Base-by-base conservation (phyloP, 208 protist genomes). In the Trypanosoma cruzi region DNA sequence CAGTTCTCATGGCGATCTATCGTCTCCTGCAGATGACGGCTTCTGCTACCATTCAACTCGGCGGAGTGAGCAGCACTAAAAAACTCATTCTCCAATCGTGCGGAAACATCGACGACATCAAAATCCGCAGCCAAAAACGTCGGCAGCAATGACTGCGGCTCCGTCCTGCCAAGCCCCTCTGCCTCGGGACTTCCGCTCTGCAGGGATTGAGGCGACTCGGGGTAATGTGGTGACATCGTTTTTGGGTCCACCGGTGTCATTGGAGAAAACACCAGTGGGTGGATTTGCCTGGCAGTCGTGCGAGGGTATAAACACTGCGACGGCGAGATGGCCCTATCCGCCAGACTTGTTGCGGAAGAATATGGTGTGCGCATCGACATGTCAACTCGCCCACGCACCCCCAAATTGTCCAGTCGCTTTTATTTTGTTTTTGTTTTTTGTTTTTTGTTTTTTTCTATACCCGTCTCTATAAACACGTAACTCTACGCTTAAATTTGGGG, bases 1-100 rank as follows among this genome's bases (percentile, higher is more conserved):
- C 24, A 22, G 16, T 24, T 22, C 20, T 18, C 14, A 2, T 6
- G 20, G 11, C 29, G 14, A 58, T 58, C 31, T 29, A 32, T 16
- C 29, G 16, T 58, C 18, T 8, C 28, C 18, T 7, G 11, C 46
- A 58, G 22, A 10, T 18, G 6, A 22, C 24, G 29, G 5, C 36
- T 13, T 11, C 5, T 56, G 14, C 13, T 59, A 18, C 24, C 20
- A 22, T 7, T 37, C 3, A 0, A 24, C 26, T 44, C 46, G 2
- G 28, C n/a, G 4, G 18, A 29, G 26, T 29, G 20, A 20, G 29
- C 34, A 18, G 37, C 64, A 37, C 0, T 36, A 3, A 40, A 16
- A 36, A 59, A 59, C 18, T 68, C 64, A 36, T 8, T 32, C 29
- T 68, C 52, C 2, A 68, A 36, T 8, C 52, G 16, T 60, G 52